Conservation (phyloP, 768 basidiomycete genomes). For the Hemileccinum impolitum region DNA sequence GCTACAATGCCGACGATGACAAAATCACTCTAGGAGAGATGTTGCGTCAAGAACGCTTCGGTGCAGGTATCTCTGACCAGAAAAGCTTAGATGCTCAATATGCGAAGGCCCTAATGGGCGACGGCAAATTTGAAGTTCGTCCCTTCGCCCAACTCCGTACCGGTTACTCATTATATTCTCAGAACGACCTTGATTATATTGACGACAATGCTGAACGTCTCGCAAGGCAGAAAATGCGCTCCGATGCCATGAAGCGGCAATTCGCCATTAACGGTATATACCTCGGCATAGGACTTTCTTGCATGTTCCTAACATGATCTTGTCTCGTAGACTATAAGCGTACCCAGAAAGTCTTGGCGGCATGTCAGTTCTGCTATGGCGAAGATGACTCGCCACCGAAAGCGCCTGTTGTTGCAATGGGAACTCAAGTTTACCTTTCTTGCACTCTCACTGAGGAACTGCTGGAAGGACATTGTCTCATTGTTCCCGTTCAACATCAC, state of each 20-base stretch:
- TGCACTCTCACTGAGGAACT: constrained; percentile 87
- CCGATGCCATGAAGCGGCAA: constrained; percentile 93
- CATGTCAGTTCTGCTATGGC: constrained; percentile 86
- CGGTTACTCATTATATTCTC: neutral
- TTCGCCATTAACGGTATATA: constrained; percentile 91
- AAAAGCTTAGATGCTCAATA: constrained; percentile 90
- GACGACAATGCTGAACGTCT: constrained; percentile 96
- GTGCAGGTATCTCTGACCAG: constrained; percentile 85
- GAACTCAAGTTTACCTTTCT: constrained; percentile 86
- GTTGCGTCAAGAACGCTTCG: constrained; percentile 88
- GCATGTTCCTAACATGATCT: constrained; percentile 1
- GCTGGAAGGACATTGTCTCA: constrained; percentile 88
- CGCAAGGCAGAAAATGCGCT: constrained; percentile 91
- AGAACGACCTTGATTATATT: constrained; percentile 91
- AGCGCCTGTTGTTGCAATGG: constrained; percentile 86
- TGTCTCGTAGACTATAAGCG: constrained; percentile 76
- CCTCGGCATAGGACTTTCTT: neutral
- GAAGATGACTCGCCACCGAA: constrained; percentile 89
- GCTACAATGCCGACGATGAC: constrained; percentile 92
- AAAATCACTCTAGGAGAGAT: constrained; percentile 82
- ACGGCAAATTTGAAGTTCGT: constrained; percentile 80
- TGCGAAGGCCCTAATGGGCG: constrained; percentile 82
- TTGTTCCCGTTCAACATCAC: constrained; percentile 95
- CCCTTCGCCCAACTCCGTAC: neutral
- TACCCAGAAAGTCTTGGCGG: constrained; percentile 85